Base-by-base conservation (phyloP, 169 alveolate genomes). In the Plasmodium adleri region DNA sequence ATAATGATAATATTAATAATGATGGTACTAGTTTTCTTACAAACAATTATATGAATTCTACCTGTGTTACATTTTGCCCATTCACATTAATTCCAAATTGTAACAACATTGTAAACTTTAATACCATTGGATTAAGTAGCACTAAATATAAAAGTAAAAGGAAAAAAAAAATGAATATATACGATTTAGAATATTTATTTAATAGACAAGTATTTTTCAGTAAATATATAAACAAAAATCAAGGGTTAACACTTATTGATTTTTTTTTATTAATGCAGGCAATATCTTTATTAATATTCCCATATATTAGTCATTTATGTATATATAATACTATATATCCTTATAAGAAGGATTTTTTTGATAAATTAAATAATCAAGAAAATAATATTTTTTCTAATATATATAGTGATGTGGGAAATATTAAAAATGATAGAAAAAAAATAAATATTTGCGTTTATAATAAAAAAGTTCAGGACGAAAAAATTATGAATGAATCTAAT, bases 181-280 rank as follows among this genome's bases (percentile, higher is more conserved):
- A 86, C 24, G 92, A 86, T 66, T 32, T 86, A 62, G 92, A 86
- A 49, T 86, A 71, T 47, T 72, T 86, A 86, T 86, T 50, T 71
- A 86, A 64, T 22, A 70, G 92, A 54, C 92, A 86, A 72, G 78
- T 86, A 12, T 86, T 72, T 64, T 86, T 86, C 45, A 86, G 87
- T 62, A 86, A 86, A 63, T 86, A 86, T 54, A 86, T 86, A 58
- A 86, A 86, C 92, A 86, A 86, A 62, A 86, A 72, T 63, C 87
- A 71, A 72, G 92, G 92, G 7, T 86, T 86, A 86, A 86, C 92
- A 59, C 58, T 86, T 13, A 86, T 86, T 66, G 92, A 86, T 49
- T 86, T 86, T 72, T 86, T 86, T 60, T 86, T 86, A 86, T 58
- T 86, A 72, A 71, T 86, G 87, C 92, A 86, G 59, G 88, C 70